A percentile compares a stretch with the other conserved stretches of the same genome.
Evolutionary conservation across 139 green algal genomes (phyloP).

Genomic region (Axilococcus clingmanii): DNA sequence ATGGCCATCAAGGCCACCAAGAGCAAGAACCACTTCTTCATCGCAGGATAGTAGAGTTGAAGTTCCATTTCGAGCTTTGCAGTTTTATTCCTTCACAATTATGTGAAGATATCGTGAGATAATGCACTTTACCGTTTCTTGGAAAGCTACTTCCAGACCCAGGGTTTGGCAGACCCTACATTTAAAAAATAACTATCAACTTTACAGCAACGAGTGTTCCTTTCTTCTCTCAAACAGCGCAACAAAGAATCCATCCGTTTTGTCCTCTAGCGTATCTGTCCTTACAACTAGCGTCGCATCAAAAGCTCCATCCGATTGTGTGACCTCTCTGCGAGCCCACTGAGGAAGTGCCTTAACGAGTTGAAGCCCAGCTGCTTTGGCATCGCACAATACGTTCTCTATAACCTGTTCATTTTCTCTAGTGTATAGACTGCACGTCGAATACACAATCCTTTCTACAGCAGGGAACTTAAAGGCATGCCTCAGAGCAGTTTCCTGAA

Average conservation of each 20-base stretch:
- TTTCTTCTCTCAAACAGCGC: constrained; percentile 58
- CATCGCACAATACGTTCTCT: constrained; percentile 49
- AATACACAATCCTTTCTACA: constrained; percentile 80
- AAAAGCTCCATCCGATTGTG: constrained; percentile 14
- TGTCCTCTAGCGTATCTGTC: constrained; percentile 57
- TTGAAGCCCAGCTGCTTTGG: constrained; percentile 44
- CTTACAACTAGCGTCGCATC: constrained; percentile 46
- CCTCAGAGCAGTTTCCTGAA: constrained; percentile 59
- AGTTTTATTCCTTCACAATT: no score
- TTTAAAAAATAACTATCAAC: constrained; percentile 1
- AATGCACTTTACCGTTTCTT: no score
- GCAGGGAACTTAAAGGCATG: constrained; percentile 79
- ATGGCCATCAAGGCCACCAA: no score
- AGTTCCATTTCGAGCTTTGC: no score
- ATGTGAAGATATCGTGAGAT: no score
- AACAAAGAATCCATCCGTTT: constrained; percentile 87
- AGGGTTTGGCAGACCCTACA: no score
- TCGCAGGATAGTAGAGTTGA: no score
- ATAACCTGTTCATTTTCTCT: constrained; percentile 91
- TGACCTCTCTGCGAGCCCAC: constrained; percentile 63
- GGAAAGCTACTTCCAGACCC: no score
- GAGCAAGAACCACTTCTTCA: no score
- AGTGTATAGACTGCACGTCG: constrained; percentile 69
- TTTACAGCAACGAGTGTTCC: no score
- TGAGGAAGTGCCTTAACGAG: constrained; percentile 49